phyloP scores from a whole-genome alignment of 2,329 filamentous ascomycete species.

The Hypomyces perniciosus region DNA sequence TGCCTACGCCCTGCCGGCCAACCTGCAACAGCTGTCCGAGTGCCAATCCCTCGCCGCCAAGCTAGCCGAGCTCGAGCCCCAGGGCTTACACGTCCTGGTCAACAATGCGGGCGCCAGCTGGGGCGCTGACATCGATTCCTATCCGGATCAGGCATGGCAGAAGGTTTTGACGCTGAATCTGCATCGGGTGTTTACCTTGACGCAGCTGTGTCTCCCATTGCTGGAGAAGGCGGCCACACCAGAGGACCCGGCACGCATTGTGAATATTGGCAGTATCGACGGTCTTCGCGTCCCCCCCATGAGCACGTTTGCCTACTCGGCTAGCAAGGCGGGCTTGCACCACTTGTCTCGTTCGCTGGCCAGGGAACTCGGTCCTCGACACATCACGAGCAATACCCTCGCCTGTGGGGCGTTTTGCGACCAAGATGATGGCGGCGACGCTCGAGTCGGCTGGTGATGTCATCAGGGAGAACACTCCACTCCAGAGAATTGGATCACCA shows the following conservation, averaged over 20 bases:
- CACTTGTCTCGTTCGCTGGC: slow-evolving; percentile 56
- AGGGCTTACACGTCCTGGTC: slow-evolving; percentile 53
- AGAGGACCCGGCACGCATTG: slow-evolving; percentile 48
- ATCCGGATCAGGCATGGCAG: slow-evolving; percentile 53
- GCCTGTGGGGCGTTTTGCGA: slow-evolving; percentile 68
- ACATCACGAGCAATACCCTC: slow-evolving; percentile 61
- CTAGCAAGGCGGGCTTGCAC: slow-evolving; percentile 59
- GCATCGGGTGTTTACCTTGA: slow-evolving; percentile 62
- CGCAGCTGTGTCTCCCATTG: slow-evolving; percentile 54
- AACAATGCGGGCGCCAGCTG: slow-evolving; percentile 63
- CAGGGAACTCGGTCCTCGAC: slow-evolving; percentile 51
- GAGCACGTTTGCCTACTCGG: slow-evolving; percentile 55
- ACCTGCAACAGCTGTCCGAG: slow-evolving; percentile 55
- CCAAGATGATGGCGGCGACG: slow-evolving; percentile 62
- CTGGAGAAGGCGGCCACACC: slow-evolving; percentile 43
- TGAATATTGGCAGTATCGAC: slow-evolving; percentile 61
- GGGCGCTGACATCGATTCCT: slow-evolving; percentile 54
- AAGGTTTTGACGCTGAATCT: slow-evolving; percentile 59
- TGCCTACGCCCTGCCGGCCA: slow-evolving; percentile 54
- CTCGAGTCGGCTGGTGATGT: slow-evolving; percentile 48
- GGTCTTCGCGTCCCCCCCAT: slow-evolving; percentile 53
- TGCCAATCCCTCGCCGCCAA: slow-evolving; percentile 48
- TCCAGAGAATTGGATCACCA: slow-evolving; percentile 60
- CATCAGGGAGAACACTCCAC: slow-evolving; percentile 54
- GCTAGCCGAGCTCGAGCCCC: slow-evolving; percentile 41